A percentile compares a stretch with the other conserved stretches of the same genome.
Evolutionary conservation across 768 basidiomycete genomes (phyloP).

Genomic region (Pleurotus ostreatus): DNA sequence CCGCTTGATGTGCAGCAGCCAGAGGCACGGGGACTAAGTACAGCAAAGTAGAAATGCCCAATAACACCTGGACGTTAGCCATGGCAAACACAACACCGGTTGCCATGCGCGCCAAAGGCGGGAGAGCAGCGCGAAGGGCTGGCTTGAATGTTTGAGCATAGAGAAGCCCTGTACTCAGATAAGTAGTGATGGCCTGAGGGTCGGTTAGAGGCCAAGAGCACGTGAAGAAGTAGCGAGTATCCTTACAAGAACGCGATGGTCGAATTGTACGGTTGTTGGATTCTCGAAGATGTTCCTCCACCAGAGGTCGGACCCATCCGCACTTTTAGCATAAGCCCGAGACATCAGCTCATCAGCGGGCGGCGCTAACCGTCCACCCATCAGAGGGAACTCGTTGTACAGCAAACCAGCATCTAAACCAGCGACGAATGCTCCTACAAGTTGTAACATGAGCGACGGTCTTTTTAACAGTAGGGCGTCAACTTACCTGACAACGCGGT

Average conservation of each 20-base stretch:
- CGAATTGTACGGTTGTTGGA: slow-evolving; percentile 95
- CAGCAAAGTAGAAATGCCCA: slow-evolving; percentile 70
- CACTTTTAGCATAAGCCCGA: slow-evolving; percentile 62
- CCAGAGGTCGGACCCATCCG: slow-evolving; percentile 76
- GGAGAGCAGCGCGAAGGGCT: slow-evolving; percentile 57
- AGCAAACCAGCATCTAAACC: slow-evolving; percentile 93
- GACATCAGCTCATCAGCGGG: slow-evolving; percentile 82
- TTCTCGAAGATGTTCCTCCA: slow-evolving; percentile 98
- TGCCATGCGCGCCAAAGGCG: slow-evolving; percentile 54
- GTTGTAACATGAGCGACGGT: neutral
- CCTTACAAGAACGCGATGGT: slow-evolving; percentile 88
- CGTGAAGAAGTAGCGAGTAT: neutral
- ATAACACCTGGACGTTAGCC: slow-evolving; percentile 76
- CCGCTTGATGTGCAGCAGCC: slow-evolving; percentile 93
- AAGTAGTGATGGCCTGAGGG: slow-evolving; percentile 79
- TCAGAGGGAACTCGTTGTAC: slow-evolving; percentile 98
- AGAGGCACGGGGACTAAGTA: slow-evolving; percentile 92
- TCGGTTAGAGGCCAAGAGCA: slow-evolving; percentile 4
- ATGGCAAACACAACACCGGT: slow-evolving; percentile 65
- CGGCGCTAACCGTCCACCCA: slow-evolving; percentile 86
- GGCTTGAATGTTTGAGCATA: slow-evolving; percentile 56
- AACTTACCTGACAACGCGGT: slow-evolving; percentile 86
- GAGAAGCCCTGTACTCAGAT: slow-evolving; percentile 60
- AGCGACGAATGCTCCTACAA: slow-evolving; percentile 91
- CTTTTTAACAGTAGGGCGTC: neutral